Evolutionary conservation across 495 filamentous ascomycete genomes (phyloP), one percentile per base, ranked within the genome.

Genomic region (Peziza echinospora): DNA sequence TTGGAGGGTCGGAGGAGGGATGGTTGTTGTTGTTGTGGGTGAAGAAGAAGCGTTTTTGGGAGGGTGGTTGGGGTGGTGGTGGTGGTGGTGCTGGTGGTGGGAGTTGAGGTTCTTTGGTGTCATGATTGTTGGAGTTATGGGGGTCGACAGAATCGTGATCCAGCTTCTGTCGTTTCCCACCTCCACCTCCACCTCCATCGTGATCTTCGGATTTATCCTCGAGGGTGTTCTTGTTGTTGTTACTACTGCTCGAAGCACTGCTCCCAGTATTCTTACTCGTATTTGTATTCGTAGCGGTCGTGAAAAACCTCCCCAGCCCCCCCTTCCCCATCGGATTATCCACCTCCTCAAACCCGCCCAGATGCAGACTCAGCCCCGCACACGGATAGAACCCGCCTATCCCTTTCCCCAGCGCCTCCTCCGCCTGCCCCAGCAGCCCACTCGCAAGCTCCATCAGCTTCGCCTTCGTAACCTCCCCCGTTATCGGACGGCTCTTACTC

Each of bases 341-440:
- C 5, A 82, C 78, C 51, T 94, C 87, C 61, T 97, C 84, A 49
- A 94, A 94, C 5, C 85, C 84, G 17, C 76, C 73, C 45, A 97
- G 82, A 54, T 77, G 81, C 41, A 97, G 63, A 47, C 78, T 84
- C 34, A 97, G 63, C 60, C 89, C 82, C 11, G 73, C 64, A 60
- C 87, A 94, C 21, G 89, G 89, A 82, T 86, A 96, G 23, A 77
- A 74, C 41, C 69, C 65, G 22, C 77, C 83, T n/a, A n/a, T n/a
- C 49, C 89, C 85, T 2, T 67, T 70, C 5, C 78, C 66, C 26
- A 87, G 73, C 47, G 93, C 89, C 2, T 67, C 71, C 3, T 78
- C 67, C 24, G 92, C 75, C 50, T 93, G 84, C 39, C 69, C 69
- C 28, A 96, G 65, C 43, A 97, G 61, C 7, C 63, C 75, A 61